Conservation (phyloP, 2,329 filamentous ascomycete species). For the Byssothecium circinans region DNA sequence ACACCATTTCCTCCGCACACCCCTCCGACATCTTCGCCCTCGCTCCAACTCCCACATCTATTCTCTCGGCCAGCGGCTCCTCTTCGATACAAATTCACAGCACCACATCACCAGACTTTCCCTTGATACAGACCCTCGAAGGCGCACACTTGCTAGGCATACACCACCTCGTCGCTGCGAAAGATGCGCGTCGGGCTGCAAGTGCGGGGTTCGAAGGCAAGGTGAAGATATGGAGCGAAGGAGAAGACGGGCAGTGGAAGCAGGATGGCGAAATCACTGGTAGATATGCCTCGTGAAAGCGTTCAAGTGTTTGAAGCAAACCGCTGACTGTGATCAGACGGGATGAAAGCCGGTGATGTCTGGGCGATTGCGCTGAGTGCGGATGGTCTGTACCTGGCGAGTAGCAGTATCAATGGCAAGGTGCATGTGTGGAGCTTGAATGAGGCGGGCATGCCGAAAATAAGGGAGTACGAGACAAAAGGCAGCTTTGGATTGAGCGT, state of each 20-base stretch:
- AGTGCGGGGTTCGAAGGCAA: constrained; percentile 90
- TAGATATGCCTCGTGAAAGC: constrained; percentile 27
- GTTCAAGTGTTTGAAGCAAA: constrained; percentile 5
- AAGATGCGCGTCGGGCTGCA: constrained; percentile 66
- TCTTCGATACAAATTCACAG: constrained; percentile 81
- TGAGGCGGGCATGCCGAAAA: constrained; percentile 60
- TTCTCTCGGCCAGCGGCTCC: constrained; percentile 84
- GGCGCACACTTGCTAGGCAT: constrained; percentile 85
- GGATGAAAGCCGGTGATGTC: constrained; percentile 67
- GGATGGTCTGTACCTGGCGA: constrained; percentile 82
- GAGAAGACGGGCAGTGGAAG: constrained; percentile 56
- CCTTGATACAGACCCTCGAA: constrained; percentile 76
- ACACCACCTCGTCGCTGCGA: constrained; percentile 79
- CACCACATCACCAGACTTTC: constrained; percentile 69
- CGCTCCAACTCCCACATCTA: constrained; percentile 69
- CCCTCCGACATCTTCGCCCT: constrained; percentile 82
- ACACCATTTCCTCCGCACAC: constrained; percentile 87
- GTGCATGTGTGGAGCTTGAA: constrained; percentile 82
- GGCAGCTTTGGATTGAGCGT: constrained; percentile 90
- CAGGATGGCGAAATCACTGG: constrained; percentile 53
- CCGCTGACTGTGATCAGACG: constrained; percentile 38
- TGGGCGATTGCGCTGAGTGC: constrained; percentile 88
- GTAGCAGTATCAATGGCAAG: constrained; percentile 82
- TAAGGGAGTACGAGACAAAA: constrained; percentile 86
- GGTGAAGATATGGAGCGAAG: constrained; percentile 76